Evolutionary conservation across 345 rosid genomes (phyloP).

Genomic region (Linum tenue): DNA sequence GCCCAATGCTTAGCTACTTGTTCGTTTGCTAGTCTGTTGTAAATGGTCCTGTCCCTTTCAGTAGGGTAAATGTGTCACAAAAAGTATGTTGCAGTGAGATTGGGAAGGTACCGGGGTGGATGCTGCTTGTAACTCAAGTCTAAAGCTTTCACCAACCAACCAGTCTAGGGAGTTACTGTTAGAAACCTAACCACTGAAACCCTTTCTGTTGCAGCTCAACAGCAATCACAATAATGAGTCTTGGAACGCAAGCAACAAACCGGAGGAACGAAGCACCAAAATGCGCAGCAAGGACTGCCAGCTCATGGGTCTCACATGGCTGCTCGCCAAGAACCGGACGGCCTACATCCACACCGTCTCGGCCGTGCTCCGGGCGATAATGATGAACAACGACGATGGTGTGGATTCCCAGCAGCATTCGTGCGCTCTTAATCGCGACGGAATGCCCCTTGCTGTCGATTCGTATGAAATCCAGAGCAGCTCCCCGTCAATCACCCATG

Average conservation of each 20-base stretch:
- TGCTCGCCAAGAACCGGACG: constrained; percentile 62
- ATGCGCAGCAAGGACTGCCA: constrained; percentile 87
- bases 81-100: no score
- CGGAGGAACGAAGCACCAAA: constrained; percentile 55
- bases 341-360: constrained; percentile 79
- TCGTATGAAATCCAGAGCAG: constrained; percentile 46
- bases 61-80: no score
- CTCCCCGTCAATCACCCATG: constrained; percentile 22
- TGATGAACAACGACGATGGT: constrained; percentile 36
- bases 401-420: constrained; percentile 33
- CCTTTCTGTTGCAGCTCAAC: constrained; percentile 38
- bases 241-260: constrained; percentile 42
- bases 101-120: no score
- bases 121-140: no score
- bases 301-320: constrained; percentile 96
- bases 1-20: no score
- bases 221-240: constrained; percentile 41
- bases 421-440: constrained; percentile 65
- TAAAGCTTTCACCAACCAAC: no score
- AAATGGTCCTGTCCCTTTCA: no score
- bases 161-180: no score
- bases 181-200: no score
- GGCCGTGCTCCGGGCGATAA: constrained; percentile 65
- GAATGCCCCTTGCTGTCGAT: constrained; percentile 85
- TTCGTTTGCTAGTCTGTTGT: no score